A percentile compares a stretch with the other conserved stretches of the same genome.
phyloP scores from a whole-genome alignment of 768 basidiomycete genomes.

The Auriscalpium vulgare region DNA sequence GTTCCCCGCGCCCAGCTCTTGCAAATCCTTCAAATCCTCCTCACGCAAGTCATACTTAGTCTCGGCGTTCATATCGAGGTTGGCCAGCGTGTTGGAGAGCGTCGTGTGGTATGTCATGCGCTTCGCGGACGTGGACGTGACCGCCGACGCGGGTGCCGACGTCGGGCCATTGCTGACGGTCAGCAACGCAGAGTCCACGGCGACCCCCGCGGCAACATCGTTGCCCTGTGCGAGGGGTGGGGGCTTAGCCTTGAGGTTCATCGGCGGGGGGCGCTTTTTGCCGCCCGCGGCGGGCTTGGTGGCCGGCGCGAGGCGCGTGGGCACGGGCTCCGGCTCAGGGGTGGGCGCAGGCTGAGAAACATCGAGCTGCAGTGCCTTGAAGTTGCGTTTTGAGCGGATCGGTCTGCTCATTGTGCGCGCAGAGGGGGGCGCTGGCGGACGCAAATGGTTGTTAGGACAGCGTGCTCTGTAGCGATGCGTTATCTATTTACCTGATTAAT shows the following conservation, averaged over 20 bases:
- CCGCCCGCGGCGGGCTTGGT: conserved; percentile 28
- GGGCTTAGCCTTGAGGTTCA: conserved; percentile 69
- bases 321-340: conserved; percentile 30
- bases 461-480: too few species aligned
- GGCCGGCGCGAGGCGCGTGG: conserved; percentile 25
- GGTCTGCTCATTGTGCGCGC: conserved; percentile 38
- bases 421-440: too few species aligned
- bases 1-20: conserved; percentile 92
- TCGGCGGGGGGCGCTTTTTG: conserved; percentile 77
- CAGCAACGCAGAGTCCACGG: conserved; percentile 37
- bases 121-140: conserved; percentile 38
- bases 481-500: too few species aligned
- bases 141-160: conserved; percentile 46
- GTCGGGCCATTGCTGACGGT: conserved; percentile 39
- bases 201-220: conserved; percentile 3
- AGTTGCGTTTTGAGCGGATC: conserved; percentile 87
- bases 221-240: conserved; percentile 19
- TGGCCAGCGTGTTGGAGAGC: conserved; percentile 79
- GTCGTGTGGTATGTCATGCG: conserved; percentile 74
- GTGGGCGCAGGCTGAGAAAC: conserved; percentile 38
- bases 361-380: conserved; percentile 76
- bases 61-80: conserved; percentile 78
- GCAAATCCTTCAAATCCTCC: conserved; percentile 86
- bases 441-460: too few species aligned
- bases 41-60: conserved; percentile 77